phyloP scores from a whole-genome alignment of 2,329 filamentous ascomycete genomes.

The Amylocarpus encephaloides region DNA sequence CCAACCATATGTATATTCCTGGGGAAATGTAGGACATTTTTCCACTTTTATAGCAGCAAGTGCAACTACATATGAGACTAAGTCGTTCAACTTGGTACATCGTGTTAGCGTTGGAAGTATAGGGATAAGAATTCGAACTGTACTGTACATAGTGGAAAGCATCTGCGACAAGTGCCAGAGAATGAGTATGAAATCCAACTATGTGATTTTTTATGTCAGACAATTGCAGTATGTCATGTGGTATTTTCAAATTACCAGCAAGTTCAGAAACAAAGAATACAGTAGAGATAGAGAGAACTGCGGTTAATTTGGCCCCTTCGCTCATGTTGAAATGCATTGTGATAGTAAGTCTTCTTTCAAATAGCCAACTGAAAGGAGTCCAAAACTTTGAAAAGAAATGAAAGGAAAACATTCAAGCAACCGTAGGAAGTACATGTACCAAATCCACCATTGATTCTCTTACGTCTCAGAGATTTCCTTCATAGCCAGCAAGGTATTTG shows the following conservation, averaged over 20 bases:
- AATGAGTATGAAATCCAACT: slow-evolving; percentile 65
- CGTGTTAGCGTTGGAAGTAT: background rate
- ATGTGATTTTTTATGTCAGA: slow-evolving; percentile 3
- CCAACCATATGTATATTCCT: slow-evolving; percentile 67
- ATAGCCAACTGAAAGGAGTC: too few relatives aligned
- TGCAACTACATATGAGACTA: slow-evolving; percentile 63
- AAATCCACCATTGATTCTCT: too few relatives aligned
- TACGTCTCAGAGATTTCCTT: too few relatives aligned
- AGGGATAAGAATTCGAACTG: background rate
- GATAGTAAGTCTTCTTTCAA: too few relatives aligned
- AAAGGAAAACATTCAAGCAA: too few relatives aligned
- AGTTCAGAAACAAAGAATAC: slow-evolving; percentile 42
- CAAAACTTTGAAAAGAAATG: too few relatives aligned
- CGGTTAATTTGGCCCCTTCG: slow-evolving; percentile 19
- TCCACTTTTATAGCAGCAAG: slow-evolving; percentile 59
- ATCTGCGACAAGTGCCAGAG: slow-evolving; percentile 67
- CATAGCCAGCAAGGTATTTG: too few relatives aligned
- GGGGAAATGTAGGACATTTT: slow-evolving; percentile 39
- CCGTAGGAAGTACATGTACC: too few relatives aligned
- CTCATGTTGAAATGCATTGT: too few relatives aligned
- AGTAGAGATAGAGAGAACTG: slow-evolving; percentile 40
- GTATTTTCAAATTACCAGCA: slow-evolving; percentile 30
- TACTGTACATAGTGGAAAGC: slow-evolving; percentile 66
- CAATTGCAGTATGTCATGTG: background rate
- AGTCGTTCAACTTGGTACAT: slow-evolving; percentile 54